Base-by-base conservation (phyloP, 1,139 yeast species). In the Zygosaccharomyces pseudobailii region DNA sequence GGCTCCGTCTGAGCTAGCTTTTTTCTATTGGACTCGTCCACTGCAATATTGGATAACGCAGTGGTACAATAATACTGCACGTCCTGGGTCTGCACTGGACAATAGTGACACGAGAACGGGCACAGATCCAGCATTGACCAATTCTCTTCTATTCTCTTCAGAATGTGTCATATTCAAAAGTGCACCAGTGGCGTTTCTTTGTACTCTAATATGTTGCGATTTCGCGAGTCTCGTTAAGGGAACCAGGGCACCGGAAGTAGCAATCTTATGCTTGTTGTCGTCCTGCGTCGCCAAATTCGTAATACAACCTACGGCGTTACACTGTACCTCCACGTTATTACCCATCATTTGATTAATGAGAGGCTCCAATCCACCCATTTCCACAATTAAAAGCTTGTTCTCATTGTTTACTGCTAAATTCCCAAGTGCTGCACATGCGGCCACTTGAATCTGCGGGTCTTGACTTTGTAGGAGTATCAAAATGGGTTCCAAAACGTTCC, bases 281-380 rank as follows among this genome's bases (percentile, higher is more conserved):
- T 92, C 98, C 69, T 88, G 96, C n/a, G 98, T 92, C 10, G 98
- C 98, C 68, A 92, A 78, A 66, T 92, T 92, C 33, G 99, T 92
- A 66, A 92, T 90, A 67, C 98, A 94, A 7, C 99, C 99, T 48
- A 94, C 98, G 3, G 99, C 98, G 65, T 92, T 92, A 69, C 99
- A 92, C 70, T 94, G 98, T 34, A 94, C 98, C 67, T 92, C 99
- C 52, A 92, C 95, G 62, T 94, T 92, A 49, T 95, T 81, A 39
- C 95, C 85, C 85, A 88, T 84, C 99, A 92, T 92, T 70, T 94
- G 98, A 67, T 95, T 84, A 60, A 92, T 92, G 46, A 92, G 77
- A 7, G 97, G 97, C 57, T 90, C 96, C 51, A 92, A 76, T 1
- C 98, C 98, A 28, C 97, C 97, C 96, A 94, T 88, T 63, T 90